Conservation (phyloP, 768 basidiomycete genomes). For the Cystobasidium tubakii region DNA sequence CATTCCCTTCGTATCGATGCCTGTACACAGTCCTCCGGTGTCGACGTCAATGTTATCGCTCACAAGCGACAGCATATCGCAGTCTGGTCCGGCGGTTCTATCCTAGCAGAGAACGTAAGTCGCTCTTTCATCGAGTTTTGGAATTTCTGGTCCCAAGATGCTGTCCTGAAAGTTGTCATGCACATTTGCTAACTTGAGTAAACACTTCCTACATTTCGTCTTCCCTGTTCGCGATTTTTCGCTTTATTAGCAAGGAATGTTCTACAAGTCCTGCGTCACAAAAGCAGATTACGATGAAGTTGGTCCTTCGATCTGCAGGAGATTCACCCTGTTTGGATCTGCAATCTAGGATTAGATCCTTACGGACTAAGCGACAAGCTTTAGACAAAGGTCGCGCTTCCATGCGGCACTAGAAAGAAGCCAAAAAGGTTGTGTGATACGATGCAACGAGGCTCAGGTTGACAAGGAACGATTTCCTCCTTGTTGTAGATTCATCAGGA, state of each 20-base stretch:
- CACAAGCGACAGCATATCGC: constrained; percentile 96
- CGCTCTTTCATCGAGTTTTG: too few relatives aligned
- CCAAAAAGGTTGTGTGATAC: too few relatives aligned
- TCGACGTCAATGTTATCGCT: constrained; percentile 95
- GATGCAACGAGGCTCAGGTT: too few relatives aligned
- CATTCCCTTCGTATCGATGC: background rate
- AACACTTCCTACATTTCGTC: too few relatives aligned
- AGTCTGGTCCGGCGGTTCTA: constrained; percentile 96
- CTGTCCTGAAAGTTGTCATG: too few relatives aligned
- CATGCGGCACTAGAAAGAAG: too few relatives aligned
- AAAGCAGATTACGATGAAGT: constrained; percentile 60
- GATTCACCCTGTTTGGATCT: constrained; percentile 81
- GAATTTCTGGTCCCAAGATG: too few relatives aligned
- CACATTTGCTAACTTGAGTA: too few relatives aligned
- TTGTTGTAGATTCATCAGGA: too few relatives aligned
- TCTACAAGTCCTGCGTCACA: constrained; percentile 51
- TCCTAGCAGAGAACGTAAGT: constrained; percentile 58
- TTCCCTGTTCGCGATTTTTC: too few relatives aligned
- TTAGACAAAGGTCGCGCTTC: too few relatives aligned
- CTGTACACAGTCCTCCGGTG: constrained; percentile 73
- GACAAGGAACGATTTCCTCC: too few relatives aligned
- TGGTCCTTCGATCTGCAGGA: constrained; percentile 81
- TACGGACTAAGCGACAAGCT: background rate
- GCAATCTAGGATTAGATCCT: constrained; percentile 40
- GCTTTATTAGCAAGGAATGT: constrained; percentile 69